These are phyloP conservation scores for Durio zibethinus DNA, from an alignment of 345 rosid species.

Conservation along the genomic window DNA sequence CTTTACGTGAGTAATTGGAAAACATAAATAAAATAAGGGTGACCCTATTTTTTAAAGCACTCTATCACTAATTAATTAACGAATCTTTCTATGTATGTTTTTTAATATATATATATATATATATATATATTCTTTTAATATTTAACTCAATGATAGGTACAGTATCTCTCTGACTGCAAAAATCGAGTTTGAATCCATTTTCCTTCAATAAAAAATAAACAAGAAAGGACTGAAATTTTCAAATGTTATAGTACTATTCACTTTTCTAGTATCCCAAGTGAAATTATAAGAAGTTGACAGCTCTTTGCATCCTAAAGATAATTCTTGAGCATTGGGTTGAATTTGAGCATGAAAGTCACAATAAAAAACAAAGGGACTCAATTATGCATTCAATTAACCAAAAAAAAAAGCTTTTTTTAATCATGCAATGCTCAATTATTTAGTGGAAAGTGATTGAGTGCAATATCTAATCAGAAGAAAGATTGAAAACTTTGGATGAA, in stretches of 20 bases:
- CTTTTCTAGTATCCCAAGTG: not conserved
- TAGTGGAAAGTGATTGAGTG: not conserved
- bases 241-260: not conserved
- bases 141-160: not conserved
- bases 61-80: not conserved
- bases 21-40: not conserved
- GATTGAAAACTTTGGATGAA: not conserved
- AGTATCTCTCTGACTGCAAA: not conserved
- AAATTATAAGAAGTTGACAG: not conserved
- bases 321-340: not conserved
- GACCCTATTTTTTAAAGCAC: not conserved
- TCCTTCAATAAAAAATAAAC: not conserved
- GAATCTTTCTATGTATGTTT: not conserved
- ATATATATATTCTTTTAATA: too few species aligned
- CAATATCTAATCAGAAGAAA: not conserved
- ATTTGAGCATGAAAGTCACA: not conserved
- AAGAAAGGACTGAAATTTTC: not conserved
- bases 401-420: not conserved
- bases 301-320: not conserved
- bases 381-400: not conserved
- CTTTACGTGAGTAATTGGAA: not conserved
- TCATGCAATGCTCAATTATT: slow-evolving; percentile 10
- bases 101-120: too few species aligned
- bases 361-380: not conserved
- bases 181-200: not conserved